Evolutionary conservation across 2,329 filamentous ascomycete species (phyloP).

Genomic region (Tolypocladium inflatum): DNA sequence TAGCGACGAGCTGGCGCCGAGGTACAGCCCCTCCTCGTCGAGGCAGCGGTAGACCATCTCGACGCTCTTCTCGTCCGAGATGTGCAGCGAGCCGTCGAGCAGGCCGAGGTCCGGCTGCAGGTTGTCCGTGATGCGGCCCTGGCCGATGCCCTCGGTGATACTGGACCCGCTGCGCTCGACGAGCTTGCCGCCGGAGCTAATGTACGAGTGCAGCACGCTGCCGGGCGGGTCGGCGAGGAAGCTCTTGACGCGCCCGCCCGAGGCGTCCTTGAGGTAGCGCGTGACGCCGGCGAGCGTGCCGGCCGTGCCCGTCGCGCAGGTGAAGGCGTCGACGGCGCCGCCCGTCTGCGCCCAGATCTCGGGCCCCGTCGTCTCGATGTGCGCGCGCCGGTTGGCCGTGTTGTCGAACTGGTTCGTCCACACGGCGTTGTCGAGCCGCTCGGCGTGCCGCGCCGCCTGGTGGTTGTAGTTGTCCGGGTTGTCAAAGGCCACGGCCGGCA

Average conservation of each 20-base stretch:
- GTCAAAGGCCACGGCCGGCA: slow-evolving; percentile 91
- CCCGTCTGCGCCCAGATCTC: slow-evolving; percentile 93
- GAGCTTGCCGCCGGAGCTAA: slow-evolving; percentile 74
- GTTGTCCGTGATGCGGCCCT: slow-evolving; percentile 95
- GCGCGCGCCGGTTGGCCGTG: slow-evolving; percentile 81
- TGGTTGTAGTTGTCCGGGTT: slow-evolving; percentile 98
- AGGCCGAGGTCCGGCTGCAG: slow-evolving; percentile 74
- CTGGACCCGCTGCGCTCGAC: slow-evolving; percentile 73
- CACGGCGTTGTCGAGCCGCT: slow-evolving; percentile 74
- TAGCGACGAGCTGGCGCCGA: slow-evolving; percentile 85
- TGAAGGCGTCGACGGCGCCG: slow-evolving; percentile 86
- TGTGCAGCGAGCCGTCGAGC: slow-evolving; percentile 74
- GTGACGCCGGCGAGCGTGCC: slow-evolving; percentile 87
- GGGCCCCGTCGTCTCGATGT: slow-evolving; percentile 93
- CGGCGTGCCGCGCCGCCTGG: slow-evolving; percentile 85
- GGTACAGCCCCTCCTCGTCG: slow-evolving; percentile 90
- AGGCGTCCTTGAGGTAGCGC: slow-evolving; percentile 77
- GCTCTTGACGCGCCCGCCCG: slow-evolving; percentile 68
- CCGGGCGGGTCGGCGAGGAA: slow-evolving; percentile 93
- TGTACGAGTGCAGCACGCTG: slow-evolving; percentile 86
- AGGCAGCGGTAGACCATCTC: slow-evolving; percentile 96
- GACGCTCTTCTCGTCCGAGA: slow-evolving; percentile 88
- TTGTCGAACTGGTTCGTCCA: slow-evolving; percentile 99
- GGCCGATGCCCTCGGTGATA: slow-evolving; percentile 96
- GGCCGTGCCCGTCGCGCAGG: slow-evolving; percentile 85